Evolutionary conservation across 805 yeast genomes (phyloP).

Genomic region (Cyberlindnera bimundalis): DNA sequence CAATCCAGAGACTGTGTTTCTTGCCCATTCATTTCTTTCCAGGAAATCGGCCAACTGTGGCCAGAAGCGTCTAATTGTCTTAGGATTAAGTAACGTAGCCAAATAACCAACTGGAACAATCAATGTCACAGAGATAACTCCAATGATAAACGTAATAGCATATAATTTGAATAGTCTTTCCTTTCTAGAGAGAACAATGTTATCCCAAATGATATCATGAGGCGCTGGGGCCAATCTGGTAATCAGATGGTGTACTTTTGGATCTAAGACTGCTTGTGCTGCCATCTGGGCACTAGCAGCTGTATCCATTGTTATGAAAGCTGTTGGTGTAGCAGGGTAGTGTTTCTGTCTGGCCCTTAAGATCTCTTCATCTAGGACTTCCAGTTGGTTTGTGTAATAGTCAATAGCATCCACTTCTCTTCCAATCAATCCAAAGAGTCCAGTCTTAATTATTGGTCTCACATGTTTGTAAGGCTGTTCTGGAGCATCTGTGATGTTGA

Average conservation of each 20-base stretch:
- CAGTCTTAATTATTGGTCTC: constrained; percentile 63
- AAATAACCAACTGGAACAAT: constrained; percentile 81
- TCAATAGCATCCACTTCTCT: constrained; percentile 77
- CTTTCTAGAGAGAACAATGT: constrained; percentile 72
- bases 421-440: constrained; percentile 63
- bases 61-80: constrained; percentile 75
- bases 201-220: constrained; percentile 91
- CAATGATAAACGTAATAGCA: constrained; percentile 61
- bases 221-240: constrained; percentile 93
- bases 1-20: constrained; percentile 78
- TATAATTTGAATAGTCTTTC: constrained; percentile 67
- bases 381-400: constrained; percentile 64
- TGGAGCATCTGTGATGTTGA: constrained; percentile 16
- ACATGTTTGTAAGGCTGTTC: constrained; percentile 29
- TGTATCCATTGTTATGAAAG: constrained; percentile 91
- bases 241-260: constrained; percentile 77
- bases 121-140: constrained; percentile 66
- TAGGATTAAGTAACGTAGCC: constrained; percentile 76
- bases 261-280: constrained; percentile 93
- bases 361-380: constrained; percentile 69
- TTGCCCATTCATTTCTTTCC: constrained; percentile 64
- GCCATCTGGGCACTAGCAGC: constrained; percentile 96
- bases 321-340: constrained; percentile 82
- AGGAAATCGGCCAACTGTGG: constrained; percentile 75
- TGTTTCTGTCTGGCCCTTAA: constrained; percentile 58